Evolutionary conservation across 1,284 basidiomycete species (phyloP).

Genomic region (Cutaneotrichosporon cavernicola): DNA sequence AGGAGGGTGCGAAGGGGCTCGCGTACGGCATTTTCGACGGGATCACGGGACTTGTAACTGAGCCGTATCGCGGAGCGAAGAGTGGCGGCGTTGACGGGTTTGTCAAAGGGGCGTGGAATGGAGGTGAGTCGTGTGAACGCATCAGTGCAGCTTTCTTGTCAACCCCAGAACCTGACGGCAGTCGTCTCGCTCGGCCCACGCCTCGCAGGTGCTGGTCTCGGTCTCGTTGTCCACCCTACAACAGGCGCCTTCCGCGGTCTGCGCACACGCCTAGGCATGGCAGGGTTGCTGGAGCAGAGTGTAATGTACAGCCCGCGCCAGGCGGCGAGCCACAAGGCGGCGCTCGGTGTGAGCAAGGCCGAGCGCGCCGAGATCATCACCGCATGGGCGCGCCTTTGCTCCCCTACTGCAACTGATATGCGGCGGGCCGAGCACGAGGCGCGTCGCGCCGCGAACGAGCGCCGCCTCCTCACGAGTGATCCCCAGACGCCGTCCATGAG

Average conservation of each 20-base stretch:
- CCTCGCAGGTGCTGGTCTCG: slow-evolving; percentile 51
- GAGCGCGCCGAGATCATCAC: slow-evolving; percentile 13
- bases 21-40: slow-evolving; percentile 58
- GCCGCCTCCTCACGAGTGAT: neutral
- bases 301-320: slow-evolving; percentile 16
- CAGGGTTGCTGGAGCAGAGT: neutral
- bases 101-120: slow-evolving; percentile 9
- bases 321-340: slow-evolving; percentile 8
- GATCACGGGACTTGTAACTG: slow-evolving; percentile 59
- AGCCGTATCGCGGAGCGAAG: slow-evolving; percentile 58
- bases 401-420: neutral
- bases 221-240: slow-evolving; percentile 22
- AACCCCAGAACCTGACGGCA: slow-evolving; percentile 14
- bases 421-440: slow-evolving; percentile 4
- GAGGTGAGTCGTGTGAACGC: slow-evolving; percentile 33
- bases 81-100: slow-evolving; percentile 44
- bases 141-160: neutral
- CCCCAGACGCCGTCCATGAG: neutral
- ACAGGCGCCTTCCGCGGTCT: slow-evolving; percentile 17
- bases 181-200: slow-evolving; percentile 56
- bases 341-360: neutral
- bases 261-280: slow-evolving; percentile 7
- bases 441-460: neutral
- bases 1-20: slow-evolving; percentile 55
- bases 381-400: slow-evolving; percentile 7